Evolutionary conservation across 495 filamentous ascomycete species (phyloP).

Genomic region (Penicillium desertorum): DNA sequence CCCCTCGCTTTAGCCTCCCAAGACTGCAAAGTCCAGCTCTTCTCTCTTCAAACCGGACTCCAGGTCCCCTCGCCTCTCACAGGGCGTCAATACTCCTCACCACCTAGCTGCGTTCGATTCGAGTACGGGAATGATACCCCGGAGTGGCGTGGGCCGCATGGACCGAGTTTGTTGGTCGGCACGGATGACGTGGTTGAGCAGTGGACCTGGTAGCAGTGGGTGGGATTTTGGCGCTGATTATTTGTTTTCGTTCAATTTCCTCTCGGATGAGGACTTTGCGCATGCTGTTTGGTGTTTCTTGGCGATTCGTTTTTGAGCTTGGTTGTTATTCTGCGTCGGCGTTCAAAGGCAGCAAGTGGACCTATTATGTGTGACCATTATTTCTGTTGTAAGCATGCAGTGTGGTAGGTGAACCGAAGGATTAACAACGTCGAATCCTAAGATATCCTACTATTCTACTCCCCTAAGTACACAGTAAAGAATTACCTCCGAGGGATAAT

Average conservation of each 20-base stretch:
- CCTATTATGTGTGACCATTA: neutral
- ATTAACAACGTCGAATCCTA: neutral
- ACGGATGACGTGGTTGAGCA: slow-evolving; percentile 36
- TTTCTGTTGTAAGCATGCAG: neutral
- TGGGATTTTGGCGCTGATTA: neutral
- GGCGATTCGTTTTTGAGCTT: neutral
- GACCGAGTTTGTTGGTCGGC: slow-evolving; percentile 39
- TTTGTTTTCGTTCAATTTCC: neutral
- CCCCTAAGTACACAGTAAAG: neutral
- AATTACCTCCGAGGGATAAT: neutral
- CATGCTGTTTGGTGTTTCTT: neutral
- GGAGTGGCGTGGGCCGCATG: slow-evolving; percentile 29
- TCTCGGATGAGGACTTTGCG: neutral
- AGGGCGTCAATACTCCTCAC: slow-evolving; percentile 26
- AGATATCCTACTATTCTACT: no score
- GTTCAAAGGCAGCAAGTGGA: neutral
- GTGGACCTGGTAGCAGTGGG: slow-evolving; percentile 38
- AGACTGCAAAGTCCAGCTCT: slow-evolving; percentile 38
- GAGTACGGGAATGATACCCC: slow-evolving; percentile 30
- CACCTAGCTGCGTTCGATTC: slow-evolving; percentile 39
- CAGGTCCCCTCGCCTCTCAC: slow-evolving; percentile 36
- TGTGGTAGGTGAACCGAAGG: neutral
- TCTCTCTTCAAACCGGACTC: slow-evolving; percentile 40
- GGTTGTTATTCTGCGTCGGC: neutral
- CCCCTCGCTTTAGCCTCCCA: slow-evolving; percentile 26